Evolutionary conservation across 2,329 filamentous ascomycete species (phyloP).

Genomic region (Ophiocordyceps camponoti-floridani): DNA sequence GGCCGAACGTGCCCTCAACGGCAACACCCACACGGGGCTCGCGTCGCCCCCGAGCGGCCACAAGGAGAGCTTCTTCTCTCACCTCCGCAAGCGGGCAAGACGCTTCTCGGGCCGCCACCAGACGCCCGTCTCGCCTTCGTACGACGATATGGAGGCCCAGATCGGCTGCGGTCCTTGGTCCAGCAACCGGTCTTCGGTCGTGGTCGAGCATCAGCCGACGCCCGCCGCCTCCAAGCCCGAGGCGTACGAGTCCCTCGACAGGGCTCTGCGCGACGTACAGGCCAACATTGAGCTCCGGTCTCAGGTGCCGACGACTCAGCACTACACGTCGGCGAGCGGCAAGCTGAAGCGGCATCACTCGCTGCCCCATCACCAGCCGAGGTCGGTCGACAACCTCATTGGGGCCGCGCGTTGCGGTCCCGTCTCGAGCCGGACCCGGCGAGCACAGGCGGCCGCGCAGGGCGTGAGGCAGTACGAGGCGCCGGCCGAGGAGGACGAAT

Average conservation of each 20-base stretch:
- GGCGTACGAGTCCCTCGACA: conserved; percentile 42
- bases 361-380: conserved; percentile 41
- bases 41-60: conserved; percentile 62
- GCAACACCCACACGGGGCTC: conserved; percentile 53
- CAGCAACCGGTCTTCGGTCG: conserved; percentile 69
- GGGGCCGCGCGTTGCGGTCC: conserved; percentile 40
- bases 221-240: conserved; percentile 34
- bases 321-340: conserved; percentile 22
- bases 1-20: conserved; percentile 78
- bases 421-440: conserved; percentile 62
- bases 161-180: conserved; percentile 82
- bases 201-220: conserved; percentile 42
- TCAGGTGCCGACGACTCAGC: conserved; percentile 35
- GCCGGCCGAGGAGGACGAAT: conserved; percentile 88
- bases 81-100: conserved; percentile 81
- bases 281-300: conserved; percentile 27
- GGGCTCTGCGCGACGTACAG: conserved; percentile 35
- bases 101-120: conserved; percentile 85
- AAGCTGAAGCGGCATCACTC: conserved; percentile 49
- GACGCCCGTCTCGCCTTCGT: conserved; percentile 56
- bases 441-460: conserved; percentile 55
- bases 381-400: conserved; percentile 45
- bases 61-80: conserved; percentile 96
- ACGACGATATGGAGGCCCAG: conserved; percentile 84
- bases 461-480: conserved; percentile 79